phyloP scores from a whole-genome alignment of 2,329 filamentous ascomycete species.

The Apiospora pterosperma region DNA sequence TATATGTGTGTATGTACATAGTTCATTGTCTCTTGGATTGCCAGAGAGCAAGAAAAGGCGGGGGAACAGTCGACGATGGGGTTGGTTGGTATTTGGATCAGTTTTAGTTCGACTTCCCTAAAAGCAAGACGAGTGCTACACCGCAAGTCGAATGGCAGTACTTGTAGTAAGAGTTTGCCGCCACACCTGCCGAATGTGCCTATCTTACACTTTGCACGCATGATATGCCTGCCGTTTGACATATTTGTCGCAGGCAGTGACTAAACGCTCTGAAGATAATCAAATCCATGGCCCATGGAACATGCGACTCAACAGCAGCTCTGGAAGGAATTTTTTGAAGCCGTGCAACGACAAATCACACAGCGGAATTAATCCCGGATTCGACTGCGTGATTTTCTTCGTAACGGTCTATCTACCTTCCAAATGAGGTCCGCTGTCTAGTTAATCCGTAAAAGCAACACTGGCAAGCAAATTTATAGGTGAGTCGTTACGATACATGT shows the following conservation, averaged over 20 bases:
- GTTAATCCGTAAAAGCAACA: not conserved
- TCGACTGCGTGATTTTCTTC: not conserved
- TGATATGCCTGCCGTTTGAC: not conserved
- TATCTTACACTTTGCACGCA: not conserved
- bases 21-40: not conserved
- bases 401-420: not conserved
- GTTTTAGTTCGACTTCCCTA: not conserved
- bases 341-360: not conserved
- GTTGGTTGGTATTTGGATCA: not conserved
- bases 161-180: not conserved
- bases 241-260: not conserved
- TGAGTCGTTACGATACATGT: not conserved
- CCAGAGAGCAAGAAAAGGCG: not conserved
- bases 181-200: not conserved
- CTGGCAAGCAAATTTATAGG: not conserved
- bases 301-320: not conserved
- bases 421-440: not conserved
- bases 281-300: not conserved
- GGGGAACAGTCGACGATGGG: not conserved
- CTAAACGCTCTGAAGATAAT: not conserved
- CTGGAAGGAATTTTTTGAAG: not conserved
- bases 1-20: no score
- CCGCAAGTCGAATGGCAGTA: not conserved
- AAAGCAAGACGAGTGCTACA: not conserved
- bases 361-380: not conserved